phyloP scores from a whole-genome alignment of 2,329 filamentous ascomycete genomes.

The Bipolaris bicolor region DNA sequence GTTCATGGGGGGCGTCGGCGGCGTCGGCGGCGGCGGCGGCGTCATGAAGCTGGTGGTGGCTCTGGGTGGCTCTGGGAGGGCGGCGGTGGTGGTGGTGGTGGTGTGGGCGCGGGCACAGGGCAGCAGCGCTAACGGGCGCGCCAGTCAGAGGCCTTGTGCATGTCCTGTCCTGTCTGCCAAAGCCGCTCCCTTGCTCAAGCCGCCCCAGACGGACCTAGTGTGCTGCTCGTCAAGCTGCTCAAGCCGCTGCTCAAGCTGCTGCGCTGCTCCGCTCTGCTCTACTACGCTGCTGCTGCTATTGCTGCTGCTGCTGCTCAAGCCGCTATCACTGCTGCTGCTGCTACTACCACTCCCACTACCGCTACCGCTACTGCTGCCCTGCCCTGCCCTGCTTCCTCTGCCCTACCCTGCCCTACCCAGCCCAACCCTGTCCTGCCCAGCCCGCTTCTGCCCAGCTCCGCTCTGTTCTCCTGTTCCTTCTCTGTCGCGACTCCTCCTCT shows the following conservation, averaged over 20 bases:
- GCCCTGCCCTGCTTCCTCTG: neutral
- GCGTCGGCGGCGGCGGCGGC: constrained; percentile 6
- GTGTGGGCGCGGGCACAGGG: constrained; percentile 19
- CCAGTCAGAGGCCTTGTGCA: constrained; percentile 30
- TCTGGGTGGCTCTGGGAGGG: no score
- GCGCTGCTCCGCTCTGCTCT: neutral
- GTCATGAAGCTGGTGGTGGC: neutral
- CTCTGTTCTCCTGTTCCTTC: constrained; percentile 2
- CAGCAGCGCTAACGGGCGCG: constrained; percentile 28
- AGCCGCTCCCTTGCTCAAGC: neutral
- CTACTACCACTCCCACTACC: neutral
- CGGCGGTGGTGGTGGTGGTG: constrained; percentile 5
- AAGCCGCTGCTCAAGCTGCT: no score
- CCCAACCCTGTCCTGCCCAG: neutral
- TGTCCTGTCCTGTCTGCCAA: constrained; percentile 6
- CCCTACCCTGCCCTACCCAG: neutral
- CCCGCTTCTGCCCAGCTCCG: neutral
- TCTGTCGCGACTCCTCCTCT: constrained; percentile 12
- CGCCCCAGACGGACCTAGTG: constrained; percentile 23
- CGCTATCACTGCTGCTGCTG: neutral
- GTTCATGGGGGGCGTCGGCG: constrained; percentile 12
- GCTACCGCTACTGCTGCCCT: neutral
- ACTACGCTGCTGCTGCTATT: neutral
- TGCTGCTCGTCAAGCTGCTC: constrained; percentile 28
- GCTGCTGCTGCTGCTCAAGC: neutral